phyloP scores from a whole-genome alignment of 2,329 filamentous ascomycete genomes.

The Alternaria ethzedia region DNA sequence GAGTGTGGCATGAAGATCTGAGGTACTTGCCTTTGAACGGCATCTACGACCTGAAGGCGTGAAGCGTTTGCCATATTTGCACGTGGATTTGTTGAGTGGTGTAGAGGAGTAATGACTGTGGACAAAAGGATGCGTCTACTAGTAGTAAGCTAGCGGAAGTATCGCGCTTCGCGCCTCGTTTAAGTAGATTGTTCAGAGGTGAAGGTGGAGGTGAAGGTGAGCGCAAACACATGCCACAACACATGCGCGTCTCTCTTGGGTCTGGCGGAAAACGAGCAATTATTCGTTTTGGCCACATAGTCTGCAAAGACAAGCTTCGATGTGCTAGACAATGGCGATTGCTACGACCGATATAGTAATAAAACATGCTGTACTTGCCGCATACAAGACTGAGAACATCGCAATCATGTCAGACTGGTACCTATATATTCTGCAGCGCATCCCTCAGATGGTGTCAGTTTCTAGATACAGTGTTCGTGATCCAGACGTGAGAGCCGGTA shows the following conservation, averaged over 20 bases:
- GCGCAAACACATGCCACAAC: background rate
- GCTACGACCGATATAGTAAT: background rate
- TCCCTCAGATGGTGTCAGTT: background rate
- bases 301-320: background rate
- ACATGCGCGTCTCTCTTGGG: background rate
- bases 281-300: background rate
- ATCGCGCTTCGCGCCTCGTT: too few species aligned
- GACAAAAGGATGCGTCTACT: too few species aligned
- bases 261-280: too few species aligned
- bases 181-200: background rate
- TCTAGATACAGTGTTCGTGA: constrained; percentile 19
- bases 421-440: background rate
- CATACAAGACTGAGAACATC: background rate
- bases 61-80: too few species aligned
- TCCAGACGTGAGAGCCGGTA: constrained; percentile 28
- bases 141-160: too few species aligned
- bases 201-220: background rate
- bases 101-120: too few species aligned
- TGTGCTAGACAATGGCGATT: background rate
- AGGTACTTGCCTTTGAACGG: background rate
- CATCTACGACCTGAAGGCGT: background rate
- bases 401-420: background rate
- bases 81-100: too few species aligned
- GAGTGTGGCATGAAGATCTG: too few species aligned
- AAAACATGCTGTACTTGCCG: background rate